phyloP scores from a whole-genome alignment of 163 green algal genomes.

The Chlamydomonas reinhardtii region DNA sequence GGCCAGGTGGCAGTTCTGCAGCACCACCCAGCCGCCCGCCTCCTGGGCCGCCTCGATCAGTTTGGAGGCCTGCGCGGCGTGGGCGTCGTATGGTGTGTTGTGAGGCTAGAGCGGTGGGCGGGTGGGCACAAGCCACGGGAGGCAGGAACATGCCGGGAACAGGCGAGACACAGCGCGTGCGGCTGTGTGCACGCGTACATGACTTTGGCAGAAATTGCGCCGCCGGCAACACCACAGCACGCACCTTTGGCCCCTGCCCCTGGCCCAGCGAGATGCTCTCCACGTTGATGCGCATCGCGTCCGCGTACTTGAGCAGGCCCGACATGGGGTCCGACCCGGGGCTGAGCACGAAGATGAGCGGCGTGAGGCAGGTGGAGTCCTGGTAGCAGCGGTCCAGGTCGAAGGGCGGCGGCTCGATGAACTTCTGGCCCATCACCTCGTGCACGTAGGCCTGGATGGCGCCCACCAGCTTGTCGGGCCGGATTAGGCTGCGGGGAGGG shows the following conservation, averaged over 20 bases:
- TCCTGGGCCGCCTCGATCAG: constrained; percentile 70
- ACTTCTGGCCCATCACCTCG: constrained; percentile 76
- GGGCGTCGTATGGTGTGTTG: background rate
- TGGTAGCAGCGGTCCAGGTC: constrained; percentile 76
- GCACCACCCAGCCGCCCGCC: constrained; percentile 76
- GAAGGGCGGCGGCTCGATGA: constrained; percentile 83
- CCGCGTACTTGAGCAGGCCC: constrained; percentile 76
- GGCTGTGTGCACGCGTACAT: too few species aligned
- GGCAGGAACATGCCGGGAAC: too few species aligned
- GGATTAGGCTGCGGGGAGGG: constrained; percentile 63
- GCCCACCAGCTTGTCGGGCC: constrained; percentile 82
- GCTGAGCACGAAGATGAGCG: constrained; percentile 88
- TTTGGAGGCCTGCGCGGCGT: constrained; percentile 53
- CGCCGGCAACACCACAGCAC: too few species aligned
- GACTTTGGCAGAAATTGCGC: too few species aligned
- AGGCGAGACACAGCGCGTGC: too few species aligned
- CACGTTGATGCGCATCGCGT: constrained; percentile 66
- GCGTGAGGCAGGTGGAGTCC: constrained; percentile 71
- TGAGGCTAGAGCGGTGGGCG: background rate
- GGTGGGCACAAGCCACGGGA: too few species aligned
- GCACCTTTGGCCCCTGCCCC: constrained; percentile 78
- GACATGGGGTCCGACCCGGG: constrained; percentile 80
- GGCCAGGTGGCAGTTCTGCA: constrained; percentile 77
- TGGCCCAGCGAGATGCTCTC: constrained; percentile 82
- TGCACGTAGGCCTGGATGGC: constrained; percentile 74